phyloP scores from a whole-genome alignment of 2,329 filamentous ascomycete genomes.

The Ophiognomonia clavigignenti-juglandacearum region DNA sequence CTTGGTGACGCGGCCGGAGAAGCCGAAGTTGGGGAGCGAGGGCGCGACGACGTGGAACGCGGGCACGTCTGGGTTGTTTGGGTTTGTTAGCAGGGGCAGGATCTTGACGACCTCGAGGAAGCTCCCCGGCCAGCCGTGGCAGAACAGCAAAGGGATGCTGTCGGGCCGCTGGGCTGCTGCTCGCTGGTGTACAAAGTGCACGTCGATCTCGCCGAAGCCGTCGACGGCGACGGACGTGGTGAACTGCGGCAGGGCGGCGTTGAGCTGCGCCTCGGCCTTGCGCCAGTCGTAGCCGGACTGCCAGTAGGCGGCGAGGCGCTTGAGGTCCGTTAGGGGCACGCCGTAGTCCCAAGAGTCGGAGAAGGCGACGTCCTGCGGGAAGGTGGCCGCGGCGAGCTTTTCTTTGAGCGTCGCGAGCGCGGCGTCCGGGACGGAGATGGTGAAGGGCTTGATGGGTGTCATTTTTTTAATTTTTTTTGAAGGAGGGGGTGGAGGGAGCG shows the following conservation, averaged over 20 bases:
- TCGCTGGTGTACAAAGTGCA: constrained; percentile 65
- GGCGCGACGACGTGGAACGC: constrained; percentile 44
- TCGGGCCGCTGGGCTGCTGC: constrained; percentile 22
- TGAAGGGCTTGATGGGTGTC: constrained; percentile 28
- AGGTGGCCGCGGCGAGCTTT: constrained; percentile 13
- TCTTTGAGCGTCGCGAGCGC: constrained; percentile 21
- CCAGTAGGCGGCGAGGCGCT: constrained; percentile 55
- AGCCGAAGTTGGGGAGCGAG: constrained; percentile 38
- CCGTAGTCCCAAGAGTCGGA: constrained; percentile 47
- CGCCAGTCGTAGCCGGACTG: constrained; percentile 57
- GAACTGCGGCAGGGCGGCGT: constrained; percentile 53
- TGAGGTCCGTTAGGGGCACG: constrained; percentile 53
- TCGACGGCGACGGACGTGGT: constrained; percentile 47
- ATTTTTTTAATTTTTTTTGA: constrained; percentile 4
- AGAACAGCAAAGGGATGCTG: constrained; percentile 35
- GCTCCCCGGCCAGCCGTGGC: constrained; percentile 39
- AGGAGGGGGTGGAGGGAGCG: too few relatives aligned
- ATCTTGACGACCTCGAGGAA: constrained; percentile 33
- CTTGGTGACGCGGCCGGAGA: constrained; percentile 28
- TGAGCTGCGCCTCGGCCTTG: constrained; percentile 51
- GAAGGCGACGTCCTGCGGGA: constrained; percentile 53
- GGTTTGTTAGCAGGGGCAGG: constrained; percentile 27
- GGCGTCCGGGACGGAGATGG: constrained; percentile 28
- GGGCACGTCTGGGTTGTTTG: constrained; percentile 21
- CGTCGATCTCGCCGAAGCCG: constrained; percentile 53